Evolutionary conservation across 176 grass and related monocot species (phyloP).

Genomic region (Ensete ventricosum): DNA sequence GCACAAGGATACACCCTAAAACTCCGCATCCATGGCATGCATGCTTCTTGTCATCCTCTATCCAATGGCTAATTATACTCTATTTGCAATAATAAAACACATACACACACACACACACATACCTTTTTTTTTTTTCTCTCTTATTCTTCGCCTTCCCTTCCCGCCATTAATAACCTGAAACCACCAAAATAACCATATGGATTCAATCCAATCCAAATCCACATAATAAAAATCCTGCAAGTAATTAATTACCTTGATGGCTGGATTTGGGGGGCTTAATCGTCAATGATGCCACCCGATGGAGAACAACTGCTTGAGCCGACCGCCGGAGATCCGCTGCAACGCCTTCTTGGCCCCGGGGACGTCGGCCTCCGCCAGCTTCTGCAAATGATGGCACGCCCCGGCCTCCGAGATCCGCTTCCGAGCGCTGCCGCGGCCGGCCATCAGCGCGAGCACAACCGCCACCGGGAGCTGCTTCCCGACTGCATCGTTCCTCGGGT

Average conservation of each 20-base stretch:
- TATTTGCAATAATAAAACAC: conserved; percentile 1
- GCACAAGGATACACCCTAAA: conserved; percentile 82
- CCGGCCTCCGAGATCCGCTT: conserved; percentile 51
- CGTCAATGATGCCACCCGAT: conserved; percentile 30
- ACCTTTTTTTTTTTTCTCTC: conserved; percentile 22
- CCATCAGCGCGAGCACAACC: conserved; percentile 54
- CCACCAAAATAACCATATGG: conserved; percentile 1
- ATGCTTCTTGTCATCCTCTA: conserved; percentile 22
- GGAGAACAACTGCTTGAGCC: conserved; percentile 64
- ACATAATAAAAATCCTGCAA: neutral
- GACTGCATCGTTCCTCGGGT: conserved; percentile 52
- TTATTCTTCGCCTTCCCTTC: neutral
- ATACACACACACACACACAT: neutral
- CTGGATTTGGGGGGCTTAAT: conserved; percentile 1
- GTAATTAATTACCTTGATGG: conserved; percentile 8
- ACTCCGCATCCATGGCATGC: conserved; percentile 68
- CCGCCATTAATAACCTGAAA: conserved; percentile 1
- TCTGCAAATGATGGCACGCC: conserved; percentile 54
- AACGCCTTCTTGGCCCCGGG: conserved; percentile 73
- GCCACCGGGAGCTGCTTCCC: conserved; percentile 54
- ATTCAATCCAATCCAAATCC: neutral
- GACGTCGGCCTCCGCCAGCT: conserved; percentile 56
- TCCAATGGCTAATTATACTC: conserved; percentile 28
- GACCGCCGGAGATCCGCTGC: conserved; percentile 55
- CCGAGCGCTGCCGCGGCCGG: conserved; percentile 48